Evolutionary conservation across 768 basidiomycete species (phyloP).

Genomic region (Astraeus odoratus): DNA sequence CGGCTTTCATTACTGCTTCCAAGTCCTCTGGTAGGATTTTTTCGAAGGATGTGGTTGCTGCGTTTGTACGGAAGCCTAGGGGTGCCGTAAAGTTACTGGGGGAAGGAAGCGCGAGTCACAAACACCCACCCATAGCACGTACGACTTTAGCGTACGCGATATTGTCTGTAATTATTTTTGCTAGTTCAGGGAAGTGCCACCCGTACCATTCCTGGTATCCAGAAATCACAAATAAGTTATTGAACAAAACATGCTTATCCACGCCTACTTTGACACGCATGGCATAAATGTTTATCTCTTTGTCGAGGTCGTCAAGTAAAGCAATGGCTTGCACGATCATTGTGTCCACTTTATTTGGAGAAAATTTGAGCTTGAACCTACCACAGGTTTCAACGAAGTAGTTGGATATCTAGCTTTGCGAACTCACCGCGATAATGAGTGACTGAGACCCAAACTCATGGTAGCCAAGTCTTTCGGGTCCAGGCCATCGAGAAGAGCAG

Average conservation of each 20-base stretch:
- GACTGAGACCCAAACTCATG: slow-evolving; percentile 96
- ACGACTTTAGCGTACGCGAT: slow-evolving; percentile 94
- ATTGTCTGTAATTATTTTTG: slow-evolving; percentile 96
- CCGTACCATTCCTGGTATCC: slow-evolving; percentile 93
- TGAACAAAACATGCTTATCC: not conserved
- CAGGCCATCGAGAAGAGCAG: slow-evolving; percentile 80
- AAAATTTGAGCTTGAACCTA: slow-evolving; percentile 99
- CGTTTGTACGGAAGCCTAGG: slow-evolving; percentile 93
- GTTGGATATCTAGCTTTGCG: not conserved
- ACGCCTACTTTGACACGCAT: slow-evolving; percentile 91
- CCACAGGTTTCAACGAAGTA: slow-evolving; percentile 3
- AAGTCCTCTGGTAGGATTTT: slow-evolving; percentile 94
- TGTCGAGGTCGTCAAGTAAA: slow-evolving; percentile 95
- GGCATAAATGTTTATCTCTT: slow-evolving; percentile 98
- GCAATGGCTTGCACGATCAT: slow-evolving; percentile 99
- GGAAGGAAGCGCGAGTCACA: not conserved
- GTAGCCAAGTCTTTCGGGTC: slow-evolving; percentile 93
- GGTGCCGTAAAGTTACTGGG: not conserved
- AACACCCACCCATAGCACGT: slow-evolving; percentile 71
- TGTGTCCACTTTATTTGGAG: slow-evolving; percentile 98
- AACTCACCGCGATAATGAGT: slow-evolving; percentile 85
- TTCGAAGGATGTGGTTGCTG: slow-evolving; percentile 77
- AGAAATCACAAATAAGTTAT: slow-evolving; percentile 1
- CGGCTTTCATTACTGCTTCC: slow-evolving; percentile 89
- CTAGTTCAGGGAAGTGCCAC: slow-evolving; percentile 99